These are phyloP conservation scores for Moricandia moricandioides DNA, from an alignment of 345 rosid species.

Conservation along the genomic window DNA sequence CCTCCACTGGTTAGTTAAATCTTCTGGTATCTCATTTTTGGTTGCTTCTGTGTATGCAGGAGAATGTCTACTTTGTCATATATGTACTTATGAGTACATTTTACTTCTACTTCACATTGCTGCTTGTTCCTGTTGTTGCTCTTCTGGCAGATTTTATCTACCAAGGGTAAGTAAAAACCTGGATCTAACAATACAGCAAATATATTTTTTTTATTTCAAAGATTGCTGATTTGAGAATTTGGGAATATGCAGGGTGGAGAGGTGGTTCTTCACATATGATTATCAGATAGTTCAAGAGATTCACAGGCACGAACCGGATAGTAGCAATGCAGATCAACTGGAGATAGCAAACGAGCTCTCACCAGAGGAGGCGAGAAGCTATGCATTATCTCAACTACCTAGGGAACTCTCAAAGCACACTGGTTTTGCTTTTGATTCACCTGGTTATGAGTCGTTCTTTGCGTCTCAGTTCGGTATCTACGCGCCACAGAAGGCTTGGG, in stretches of 20 bases:
- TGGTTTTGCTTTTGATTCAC: slow-evolving; percentile 93
- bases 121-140: slow-evolving; percentile 81
- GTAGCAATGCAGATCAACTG: slow-evolving; percentile 40
- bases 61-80: slow-evolving; percentile 73
- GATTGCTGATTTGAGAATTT: background rate
- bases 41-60: slow-evolving; percentile 43
- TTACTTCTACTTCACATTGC: slow-evolving; percentile 74
- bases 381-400: slow-evolving; percentile 76
- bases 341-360: slow-evolving; percentile 60
- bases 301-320: slow-evolving; percentile 59
- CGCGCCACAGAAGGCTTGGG: slow-evolving; percentile 96
- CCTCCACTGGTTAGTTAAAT: background rate
- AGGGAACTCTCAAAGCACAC: slow-evolving; percentile 81
- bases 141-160: slow-evolving; percentile 86
- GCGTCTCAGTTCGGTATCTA: slow-evolving; percentile 74
- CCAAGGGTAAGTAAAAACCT: slow-evolving; percentile 53
- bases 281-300: slow-evolving; percentile 88
- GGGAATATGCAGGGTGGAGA: slow-evolving; percentile 70
- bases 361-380: slow-evolving; percentile 71
- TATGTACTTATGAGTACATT: slow-evolving; percentile 83
- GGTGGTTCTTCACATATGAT: slow-evolving; percentile 88
- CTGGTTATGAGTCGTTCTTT: slow-evolving; percentile 92
- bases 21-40: background rate
- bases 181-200: background rate
- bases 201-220: background rate